phyloP scores from a whole-genome alignment of 257 asterid genomes.

The Plantago major region DNA sequence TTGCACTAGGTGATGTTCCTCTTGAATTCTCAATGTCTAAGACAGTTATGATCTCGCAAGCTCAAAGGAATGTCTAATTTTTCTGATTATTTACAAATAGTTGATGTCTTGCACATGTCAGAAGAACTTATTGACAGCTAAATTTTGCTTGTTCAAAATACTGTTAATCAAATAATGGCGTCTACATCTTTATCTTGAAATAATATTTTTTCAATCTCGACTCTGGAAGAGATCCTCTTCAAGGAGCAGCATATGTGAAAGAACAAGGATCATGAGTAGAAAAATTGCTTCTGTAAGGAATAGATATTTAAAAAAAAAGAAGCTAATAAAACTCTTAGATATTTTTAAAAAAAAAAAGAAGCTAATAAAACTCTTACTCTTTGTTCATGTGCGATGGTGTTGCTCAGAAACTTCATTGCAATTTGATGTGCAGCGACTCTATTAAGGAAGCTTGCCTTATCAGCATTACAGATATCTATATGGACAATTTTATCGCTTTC shows the following conservation, averaged over 20 bases:
- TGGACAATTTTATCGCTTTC: slow-evolving; percentile 22
- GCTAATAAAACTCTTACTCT: slow-evolving; percentile 51
- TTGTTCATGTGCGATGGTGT: slow-evolving; percentile 64
- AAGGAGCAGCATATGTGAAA: slow-evolving; percentile 13
- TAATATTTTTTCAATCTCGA: neutral
- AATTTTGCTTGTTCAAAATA: too few species aligned
- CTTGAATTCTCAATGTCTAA: too few species aligned
- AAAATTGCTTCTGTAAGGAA: neutral
- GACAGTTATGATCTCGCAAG: too few species aligned
- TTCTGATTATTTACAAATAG: neutral
- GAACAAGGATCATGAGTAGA: neutral
- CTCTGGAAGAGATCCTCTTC: neutral
- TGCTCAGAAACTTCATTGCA: slow-evolving; percentile 61
- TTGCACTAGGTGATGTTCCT: too few species aligned
- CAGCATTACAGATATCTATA: slow-evolving; percentile 20
- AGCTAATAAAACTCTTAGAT: slow-evolving; percentile 36
- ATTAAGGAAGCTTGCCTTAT: slow-evolving; percentile 31
- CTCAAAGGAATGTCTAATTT: too few species aligned
- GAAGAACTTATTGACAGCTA: slow-evolving; percentile 2
- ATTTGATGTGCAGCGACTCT: slow-evolving; percentile 42
- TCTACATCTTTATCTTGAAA: slow-evolving; percentile 12
- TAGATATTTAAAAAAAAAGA: neutral
- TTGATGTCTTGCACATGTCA: slow-evolving; percentile 3
- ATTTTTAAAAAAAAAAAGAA: neutral
- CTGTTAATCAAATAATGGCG: too few species aligned